A percentile compares a stretch with the other conserved stretches of the same genome.
Evolutionary conservation across 768 basidiomycete species (phyloP).

Genomic region (Boletus coccyginus): DNA sequence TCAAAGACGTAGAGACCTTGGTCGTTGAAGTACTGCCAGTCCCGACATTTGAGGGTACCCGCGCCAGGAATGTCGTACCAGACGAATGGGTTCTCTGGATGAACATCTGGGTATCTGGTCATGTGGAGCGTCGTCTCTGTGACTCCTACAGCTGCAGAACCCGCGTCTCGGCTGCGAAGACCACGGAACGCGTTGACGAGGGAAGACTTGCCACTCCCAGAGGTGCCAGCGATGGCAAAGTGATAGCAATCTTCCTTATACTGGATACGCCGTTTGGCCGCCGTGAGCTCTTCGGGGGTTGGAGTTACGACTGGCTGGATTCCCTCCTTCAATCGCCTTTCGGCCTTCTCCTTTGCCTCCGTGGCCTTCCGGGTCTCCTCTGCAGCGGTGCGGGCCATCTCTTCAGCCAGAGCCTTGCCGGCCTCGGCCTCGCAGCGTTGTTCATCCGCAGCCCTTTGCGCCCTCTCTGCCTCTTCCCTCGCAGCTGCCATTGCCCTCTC

Average conservation of each 20-base stretch:
- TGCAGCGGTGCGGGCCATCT: constrained; percentile 7
- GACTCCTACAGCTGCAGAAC: constrained; percentile 19
- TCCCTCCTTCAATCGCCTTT: constrained; percentile 18
- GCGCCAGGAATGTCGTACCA: constrained; percentile 26
- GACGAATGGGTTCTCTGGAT: constrained; percentile 13
- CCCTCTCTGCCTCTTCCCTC: constrained; percentile 11
- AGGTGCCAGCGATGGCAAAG: constrained; percentile 33
- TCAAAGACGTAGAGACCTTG: constrained; percentile 27
- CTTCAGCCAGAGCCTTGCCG: constrained; percentile 16
- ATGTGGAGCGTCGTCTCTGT: constrained; percentile 16
- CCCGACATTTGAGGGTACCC: constrained; percentile 15
- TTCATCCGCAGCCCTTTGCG: constrained; percentile 15
- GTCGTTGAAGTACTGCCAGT: constrained; percentile 24
- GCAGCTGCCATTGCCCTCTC: constrained; percentile 11
- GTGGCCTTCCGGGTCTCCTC: constrained; percentile 16
- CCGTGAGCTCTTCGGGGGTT: constrained; percentile 5
- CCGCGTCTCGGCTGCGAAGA: constrained; percentile 16
- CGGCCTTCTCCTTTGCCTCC: constrained; percentile 16
- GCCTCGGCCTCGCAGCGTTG: constrained; percentile 17
- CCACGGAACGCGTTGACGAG: constrained; percentile 38
- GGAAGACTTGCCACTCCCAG: constrained; percentile 39
- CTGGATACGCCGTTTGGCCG: constrained; percentile 18
- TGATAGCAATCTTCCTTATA: constrained; percentile 31
- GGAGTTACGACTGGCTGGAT: constrained; percentile 23
- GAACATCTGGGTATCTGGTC: constrained; percentile 14